Evolutionary conservation across 441 rosid species (phyloP).

Genomic region (Erodium trifolium): DNA sequence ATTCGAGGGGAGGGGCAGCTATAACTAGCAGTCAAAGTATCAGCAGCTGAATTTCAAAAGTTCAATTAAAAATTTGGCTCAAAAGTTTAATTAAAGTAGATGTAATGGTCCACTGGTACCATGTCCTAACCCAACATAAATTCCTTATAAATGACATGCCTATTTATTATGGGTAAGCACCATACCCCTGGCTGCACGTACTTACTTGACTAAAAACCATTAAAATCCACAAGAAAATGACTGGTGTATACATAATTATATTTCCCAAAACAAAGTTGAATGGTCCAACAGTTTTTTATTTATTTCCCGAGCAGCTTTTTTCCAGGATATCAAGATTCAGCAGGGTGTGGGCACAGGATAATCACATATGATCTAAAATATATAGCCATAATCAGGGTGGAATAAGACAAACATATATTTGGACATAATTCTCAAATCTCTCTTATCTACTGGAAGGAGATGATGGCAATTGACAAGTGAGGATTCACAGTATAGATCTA

Average conservation of each 20-base stretch:
- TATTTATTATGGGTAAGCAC: not conserved
- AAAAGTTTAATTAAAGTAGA: not conserved
- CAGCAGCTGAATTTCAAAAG: not conserved
- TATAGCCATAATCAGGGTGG: not conserved
- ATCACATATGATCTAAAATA: not conserved
- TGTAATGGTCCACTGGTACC: not conserved
- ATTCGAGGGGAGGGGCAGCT: not conserved
- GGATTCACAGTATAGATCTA: not conserved
- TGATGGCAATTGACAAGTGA: not conserved
- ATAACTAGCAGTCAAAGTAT: not conserved
- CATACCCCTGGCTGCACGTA: not conserved
- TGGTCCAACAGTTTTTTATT: not conserved
- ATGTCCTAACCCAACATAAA: not conserved
- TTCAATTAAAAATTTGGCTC: not conserved
- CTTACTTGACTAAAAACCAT: not conserved
- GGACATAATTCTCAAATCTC: not conserved
- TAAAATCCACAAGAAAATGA: not conserved
- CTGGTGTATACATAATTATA: not conserved
- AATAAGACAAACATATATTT: not conserved
- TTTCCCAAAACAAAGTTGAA: not conserved
- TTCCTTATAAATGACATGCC: not conserved
- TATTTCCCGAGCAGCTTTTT: not conserved
- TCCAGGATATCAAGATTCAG: not conserved
- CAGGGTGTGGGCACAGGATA: not conserved
- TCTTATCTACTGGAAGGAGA: not conserved